Base-by-base conservation (phyloP, 768 basidiomycete species). In the Psilocybe cubensis region DNA sequence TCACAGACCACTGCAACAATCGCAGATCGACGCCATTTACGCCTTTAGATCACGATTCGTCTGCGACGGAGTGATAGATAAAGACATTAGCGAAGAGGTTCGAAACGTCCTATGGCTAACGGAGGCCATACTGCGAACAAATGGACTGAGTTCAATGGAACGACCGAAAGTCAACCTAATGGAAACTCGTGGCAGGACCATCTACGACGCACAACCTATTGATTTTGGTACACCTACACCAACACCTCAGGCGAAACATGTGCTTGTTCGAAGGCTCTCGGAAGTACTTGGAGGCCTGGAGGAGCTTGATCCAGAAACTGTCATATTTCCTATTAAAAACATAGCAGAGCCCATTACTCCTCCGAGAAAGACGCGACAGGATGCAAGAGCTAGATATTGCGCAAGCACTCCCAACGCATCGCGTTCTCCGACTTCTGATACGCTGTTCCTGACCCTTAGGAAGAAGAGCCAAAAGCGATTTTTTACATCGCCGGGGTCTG, bases 161-260 rank as follows among this genome's bases (percentile, higher is more conserved):
- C 11, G 44, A 4, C 53, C 48, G 9, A 28, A 11, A 12, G 12
- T 57, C 24, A 43, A 61, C 38, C 5, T 29, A 46, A 43, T 57
- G 7, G 46, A 40, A 27, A 41, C 56, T 18, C 51, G 31, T 24
- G 54, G 52, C n/a, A 31, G 58, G 44, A 62, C 58, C 11, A 59
- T 57, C 18, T 62, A 58, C 28, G 43, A 54, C 43, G 43, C 41
- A 52, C 3, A 40, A 28, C 24, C 44, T 41, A 40, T 23, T 5
- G 14, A 24, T 46, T 24, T 28, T n/a, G 14, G 14, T 24, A 20
- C 18, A 17, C 33, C 33, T 9, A 35, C 33, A 29, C 45, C 25
- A 46, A 23, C 14, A 12, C 45, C 45, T 17, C 35, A 17, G 11
- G 5, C 35, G 35, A 11, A 38, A 38, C 8, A 38, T 14, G 12